Percentiles rank a stretch among this genome's conserved stretches.
Conservation (phyloP, 441 rosid species). For the Bruguiera hainesii region DNA sequence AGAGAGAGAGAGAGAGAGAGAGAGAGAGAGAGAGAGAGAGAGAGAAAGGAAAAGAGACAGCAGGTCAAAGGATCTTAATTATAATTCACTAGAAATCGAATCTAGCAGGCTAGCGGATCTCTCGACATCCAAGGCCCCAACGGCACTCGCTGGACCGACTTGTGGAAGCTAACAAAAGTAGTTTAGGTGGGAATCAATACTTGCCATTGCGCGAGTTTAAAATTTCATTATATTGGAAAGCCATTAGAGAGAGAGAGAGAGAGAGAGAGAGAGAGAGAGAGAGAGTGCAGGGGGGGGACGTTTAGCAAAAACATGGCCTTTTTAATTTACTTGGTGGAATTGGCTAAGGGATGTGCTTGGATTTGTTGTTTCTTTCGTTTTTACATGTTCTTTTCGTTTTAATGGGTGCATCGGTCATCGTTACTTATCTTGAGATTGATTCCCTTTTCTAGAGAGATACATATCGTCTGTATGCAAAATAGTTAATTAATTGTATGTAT, state of each 20-base stretch:
- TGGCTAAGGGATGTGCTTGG: conserved; percentile 6
- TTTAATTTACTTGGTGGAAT: background rate
- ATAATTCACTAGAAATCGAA: background rate
- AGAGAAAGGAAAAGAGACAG: background rate
- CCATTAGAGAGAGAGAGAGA: conserved; percentile 1
- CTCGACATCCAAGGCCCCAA: background rate
- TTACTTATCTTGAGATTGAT: no score
- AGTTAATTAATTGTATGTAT: no score
- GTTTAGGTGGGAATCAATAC: background rate
- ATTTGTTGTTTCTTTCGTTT: conserved; percentile 23
- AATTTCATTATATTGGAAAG: background rate
- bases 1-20: no score
- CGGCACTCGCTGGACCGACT: background rate
- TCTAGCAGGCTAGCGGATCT: conserved; percentile 8
- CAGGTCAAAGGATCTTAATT: background rate
- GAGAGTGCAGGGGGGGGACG: conserved; percentile 1
- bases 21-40: fast-evolving
- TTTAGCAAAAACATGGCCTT: background rate
- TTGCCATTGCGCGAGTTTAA: background rate
- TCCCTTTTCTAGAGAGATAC: no score
- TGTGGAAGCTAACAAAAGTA: background rate
- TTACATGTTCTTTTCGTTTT: conserved; percentile 13
- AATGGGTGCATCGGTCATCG: no score
- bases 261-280: no score
- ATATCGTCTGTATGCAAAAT: no score